Evolutionary conservation across 2,329 filamentous ascomycete genomes (phyloP), one percentile per base, ranked within the genome.

Genomic region (Cylindrodendrum hubeiense): DNA sequence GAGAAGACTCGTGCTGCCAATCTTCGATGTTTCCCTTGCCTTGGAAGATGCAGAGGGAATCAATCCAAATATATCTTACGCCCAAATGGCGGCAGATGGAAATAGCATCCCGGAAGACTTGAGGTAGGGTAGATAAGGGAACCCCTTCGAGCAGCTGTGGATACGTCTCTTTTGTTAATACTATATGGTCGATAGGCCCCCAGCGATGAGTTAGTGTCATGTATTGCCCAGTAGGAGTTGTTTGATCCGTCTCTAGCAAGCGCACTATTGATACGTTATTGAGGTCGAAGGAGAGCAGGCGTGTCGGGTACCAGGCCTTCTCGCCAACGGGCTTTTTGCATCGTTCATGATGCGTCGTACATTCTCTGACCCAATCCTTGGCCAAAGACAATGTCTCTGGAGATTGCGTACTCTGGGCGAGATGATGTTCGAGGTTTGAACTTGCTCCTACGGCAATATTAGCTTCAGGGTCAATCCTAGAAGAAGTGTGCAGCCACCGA

Each of bases 1-100:
- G 26, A 0, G 37, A n/a, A 8, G 28, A 30, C 5, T 63, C 59
- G 8, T 43, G 33, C 10, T 49, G 33, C 63, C 33, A 63, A 13
- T 63, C 53, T 1, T 1, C 8, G 13, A 51, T 24, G n/a, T 50
- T 19, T 19, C 50, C 52, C 4, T 19, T 30, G 13, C 21, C 47
- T 15, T 65, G 62, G 21, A 61, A 28, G 8, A 61, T 60, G 21
- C 62, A 65, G 1, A 65, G 24, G 15, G 62, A 34, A 39, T 61
- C 56, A 13, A 56, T 56, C 57, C 57, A 65, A 12, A 61, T n/a
- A 28, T 61, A 53, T 9, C 39, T 12, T 3, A 46, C 30, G 6
- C 62, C 62, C 15, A 61, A 15, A 19, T 56, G 26, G 46, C 46
- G 57, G 5, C 22, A 19, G 4, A 65, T 39, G 4, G 7, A 41